A percentile compares a stretch with the other conserved stretches of the same genome.
Evolutionary conservation across 1,284 basidiomycete genomes (phyloP).

Genomic region (Leccinum pachyderme): DNA sequence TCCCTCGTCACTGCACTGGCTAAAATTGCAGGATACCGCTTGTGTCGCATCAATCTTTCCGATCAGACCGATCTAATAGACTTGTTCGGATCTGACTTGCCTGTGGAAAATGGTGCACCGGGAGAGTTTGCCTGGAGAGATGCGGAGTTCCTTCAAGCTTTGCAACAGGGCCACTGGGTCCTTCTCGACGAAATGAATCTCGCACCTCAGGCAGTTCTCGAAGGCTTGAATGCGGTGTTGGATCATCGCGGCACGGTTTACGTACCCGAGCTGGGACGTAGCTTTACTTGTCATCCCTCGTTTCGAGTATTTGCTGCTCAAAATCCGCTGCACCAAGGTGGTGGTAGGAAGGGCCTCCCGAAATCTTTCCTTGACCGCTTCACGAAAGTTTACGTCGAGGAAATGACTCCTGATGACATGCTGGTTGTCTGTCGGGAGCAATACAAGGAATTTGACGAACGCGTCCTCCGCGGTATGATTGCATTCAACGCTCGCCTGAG

Average conservation of each 20-base stretch:
- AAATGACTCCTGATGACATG: slow-evolving; percentile 80
- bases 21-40: slow-evolving; percentile 70
- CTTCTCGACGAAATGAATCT: slow-evolving; percentile 99
- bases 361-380: slow-evolving; percentile 98
- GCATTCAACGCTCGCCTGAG: slow-evolving; percentile 77
- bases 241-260: slow-evolving; percentile 96
- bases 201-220: slow-evolving; percentile 93
- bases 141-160: slow-evolving; percentile 91
- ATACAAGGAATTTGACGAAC: slow-evolving; percentile 61
- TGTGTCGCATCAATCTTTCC: slow-evolving; percentile 98
- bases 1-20: slow-evolving; percentile 90
- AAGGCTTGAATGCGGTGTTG: slow-evolving; percentile 95
- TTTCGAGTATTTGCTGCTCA: slow-evolving; percentile 99
- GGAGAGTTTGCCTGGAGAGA: slow-evolving; percentile 98
- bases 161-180: slow-evolving; percentile 95
- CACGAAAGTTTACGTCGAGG: slow-evolving; percentile 94
- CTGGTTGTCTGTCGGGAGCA: slow-evolving; percentile 77
- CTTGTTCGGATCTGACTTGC: slow-evolving; percentile 95
- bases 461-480: slow-evolving; percentile 76
- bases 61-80: slow-evolving; percentile 98
- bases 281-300: slow-evolving; percentile 84
- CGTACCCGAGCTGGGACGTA: slow-evolving; percentile 91
- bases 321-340: slow-evolving; percentile 95
- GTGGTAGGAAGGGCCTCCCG: slow-evolving; percentile 95
- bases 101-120: slow-evolving; percentile 86